Conservation (phyloP, 805 yeast species). For the Yarrowia deformans region DNA sequence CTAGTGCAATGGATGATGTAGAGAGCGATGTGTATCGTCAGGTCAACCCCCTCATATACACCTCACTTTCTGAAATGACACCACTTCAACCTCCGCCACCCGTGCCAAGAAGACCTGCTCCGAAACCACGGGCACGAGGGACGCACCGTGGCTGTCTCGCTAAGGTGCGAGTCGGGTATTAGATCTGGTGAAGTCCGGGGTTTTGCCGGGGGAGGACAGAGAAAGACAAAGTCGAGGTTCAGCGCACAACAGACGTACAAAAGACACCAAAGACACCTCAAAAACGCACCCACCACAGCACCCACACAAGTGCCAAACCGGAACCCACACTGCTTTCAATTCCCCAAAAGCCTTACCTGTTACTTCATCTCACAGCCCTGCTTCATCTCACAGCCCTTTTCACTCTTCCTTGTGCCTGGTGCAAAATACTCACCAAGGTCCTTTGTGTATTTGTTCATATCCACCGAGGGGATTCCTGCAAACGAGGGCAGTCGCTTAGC, state of each 20-base stretch:
- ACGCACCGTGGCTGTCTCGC: not conserved
- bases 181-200: not conserved
- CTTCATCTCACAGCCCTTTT: too few species aligned
- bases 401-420: too few species aligned
- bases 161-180: constrained; percentile 6
- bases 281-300: not conserved
- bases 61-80: not conserved
- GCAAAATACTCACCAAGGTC: constrained; percentile 43
- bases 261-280: too few species aligned
- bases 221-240: too few species aligned
- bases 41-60: not conserved
- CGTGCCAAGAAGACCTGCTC: constrained; percentile 3
- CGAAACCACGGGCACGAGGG: not conserved
- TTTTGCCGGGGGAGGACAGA: not conserved
- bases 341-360: not conserved
- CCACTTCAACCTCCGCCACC: not conserved
- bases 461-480: constrained; percentile 48
- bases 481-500: constrained; percentile 49
- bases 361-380: not conserved
- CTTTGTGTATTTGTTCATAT: constrained; percentile 47
- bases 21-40: too few species aligned
- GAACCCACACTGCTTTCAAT: too few species aligned
- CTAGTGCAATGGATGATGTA: too few species aligned
- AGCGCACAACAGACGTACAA: too few species aligned
- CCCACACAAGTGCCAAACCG: not conserved